Percentiles rank a stretch among this genome's conserved stretches.
Evolutionary conservation across 768 basidiomycete genomes (phyloP).

Genomic region (Leccinum uliginosum): DNA sequence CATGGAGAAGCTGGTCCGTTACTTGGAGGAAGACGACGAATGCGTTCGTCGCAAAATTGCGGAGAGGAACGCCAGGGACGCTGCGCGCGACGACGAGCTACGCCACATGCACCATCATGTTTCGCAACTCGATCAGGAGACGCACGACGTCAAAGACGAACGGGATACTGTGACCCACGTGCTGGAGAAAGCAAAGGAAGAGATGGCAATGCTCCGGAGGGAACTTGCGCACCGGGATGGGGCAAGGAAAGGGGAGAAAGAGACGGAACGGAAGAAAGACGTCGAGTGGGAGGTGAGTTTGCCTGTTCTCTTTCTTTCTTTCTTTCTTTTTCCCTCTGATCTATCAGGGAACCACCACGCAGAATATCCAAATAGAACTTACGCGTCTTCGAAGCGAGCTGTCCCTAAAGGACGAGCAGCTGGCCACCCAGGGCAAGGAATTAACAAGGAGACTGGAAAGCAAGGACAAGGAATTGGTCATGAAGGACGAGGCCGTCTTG

Average conservation of each 20-base stretch:
- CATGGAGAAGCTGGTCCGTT: conserved; percentile 61
- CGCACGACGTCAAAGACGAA: conserved; percentile 44
- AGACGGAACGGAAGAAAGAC: not conserved
- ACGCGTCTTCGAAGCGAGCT: not conserved
- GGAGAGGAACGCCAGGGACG: conserved; percentile 80
- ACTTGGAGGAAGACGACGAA: conserved; percentile 85
- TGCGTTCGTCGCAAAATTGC: conserved; percentile 75
- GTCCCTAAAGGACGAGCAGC: conserved; percentile 25
- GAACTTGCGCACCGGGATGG: not conserved
- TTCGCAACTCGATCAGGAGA: conserved; percentile 67
- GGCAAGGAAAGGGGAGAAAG: not conserved
- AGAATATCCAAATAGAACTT: not conserved
- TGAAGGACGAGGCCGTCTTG: conserved; percentile 61
- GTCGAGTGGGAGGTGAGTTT: not conserved
- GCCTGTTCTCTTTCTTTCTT: not conserved
- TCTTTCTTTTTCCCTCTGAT: not conserved
- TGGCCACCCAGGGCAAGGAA: conserved; percentile 37
- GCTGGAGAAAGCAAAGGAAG: conserved; percentile 46
- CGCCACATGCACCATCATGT: conserved; percentile 79
- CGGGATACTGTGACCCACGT: conserved; percentile 34
- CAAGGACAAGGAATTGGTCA: not conserved
- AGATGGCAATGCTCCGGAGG: conserved; percentile 52
- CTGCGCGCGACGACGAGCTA: conserved; percentile 74
- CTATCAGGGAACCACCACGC: not conserved
- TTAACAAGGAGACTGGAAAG: not conserved